Percentiles rank a stretch among this genome's conserved stretches.
phyloP scores from a whole-genome alignment of 179 eudicot genomes.

The Spinacia oleracea region DNA sequence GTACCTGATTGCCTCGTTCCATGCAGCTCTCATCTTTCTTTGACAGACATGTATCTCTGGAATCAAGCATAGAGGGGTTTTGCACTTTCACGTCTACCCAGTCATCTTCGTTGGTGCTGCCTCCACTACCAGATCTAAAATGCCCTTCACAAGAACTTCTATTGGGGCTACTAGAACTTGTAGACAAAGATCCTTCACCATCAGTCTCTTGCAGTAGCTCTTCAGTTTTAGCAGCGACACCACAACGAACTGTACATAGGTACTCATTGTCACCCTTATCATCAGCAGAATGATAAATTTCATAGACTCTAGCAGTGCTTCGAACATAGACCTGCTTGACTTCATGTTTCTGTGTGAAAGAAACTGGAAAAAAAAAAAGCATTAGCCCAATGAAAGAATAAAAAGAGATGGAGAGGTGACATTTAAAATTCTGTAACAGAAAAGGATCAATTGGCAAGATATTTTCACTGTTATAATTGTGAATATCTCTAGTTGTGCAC shows the following conservation, averaged over 20 bases:
- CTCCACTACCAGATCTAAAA: slow-evolving; percentile 37
- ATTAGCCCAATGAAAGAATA: slow-evolving; percentile 11
- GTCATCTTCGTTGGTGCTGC: slow-evolving; percentile 56
- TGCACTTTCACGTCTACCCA: slow-evolving; percentile 83
- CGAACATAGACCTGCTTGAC: slow-evolving; percentile 74
- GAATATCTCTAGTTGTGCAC: not conserved
- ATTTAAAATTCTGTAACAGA: not conserved
- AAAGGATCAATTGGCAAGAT: not conserved
- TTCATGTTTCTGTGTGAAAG: slow-evolving; percentile 62
- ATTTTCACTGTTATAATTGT: not conserved
- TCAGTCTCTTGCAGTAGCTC: slow-evolving; percentile 39
- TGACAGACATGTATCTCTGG: slow-evolving; percentile 24
- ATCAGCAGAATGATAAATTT: slow-evolving; percentile 61
- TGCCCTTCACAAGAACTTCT: slow-evolving; percentile 34
- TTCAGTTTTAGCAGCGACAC: slow-evolving; percentile 55
- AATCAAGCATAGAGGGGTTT: slow-evolving; percentile 31
- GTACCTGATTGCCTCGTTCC: slow-evolving; percentile 47
- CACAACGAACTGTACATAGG: slow-evolving; percentile 86
- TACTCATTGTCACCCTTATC: slow-evolving; percentile 52
- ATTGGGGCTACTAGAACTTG: slow-evolving; percentile 28
- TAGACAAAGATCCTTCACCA: slow-evolving; percentile 34
- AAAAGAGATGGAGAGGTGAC: not conserved
- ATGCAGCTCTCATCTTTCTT: slow-evolving; percentile 26
- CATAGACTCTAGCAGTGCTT: slow-evolving; percentile 85
- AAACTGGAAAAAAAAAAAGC: slow-evolving; percentile 43